Base-by-base conservation (phyloP, 2,329 filamentous ascomycete genomes). In the Clonostachys rhizophaga region DNA sequence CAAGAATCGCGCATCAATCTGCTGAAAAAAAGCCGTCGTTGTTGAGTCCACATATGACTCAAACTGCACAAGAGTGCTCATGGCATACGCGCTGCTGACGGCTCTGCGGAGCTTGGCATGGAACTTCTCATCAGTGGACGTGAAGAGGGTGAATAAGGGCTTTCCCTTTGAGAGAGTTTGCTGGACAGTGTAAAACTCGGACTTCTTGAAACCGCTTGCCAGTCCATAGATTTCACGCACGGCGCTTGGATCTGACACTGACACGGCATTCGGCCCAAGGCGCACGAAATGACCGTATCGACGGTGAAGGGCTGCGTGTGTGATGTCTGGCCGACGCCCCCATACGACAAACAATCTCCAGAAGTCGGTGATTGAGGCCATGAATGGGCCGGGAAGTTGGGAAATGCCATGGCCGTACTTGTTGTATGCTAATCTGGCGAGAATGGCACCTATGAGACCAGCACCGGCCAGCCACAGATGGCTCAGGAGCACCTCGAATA, bases 141-240 rank as follows among this genome's bases (percentile, higher is more conserved):
- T 87, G 70, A 92, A 92, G 16, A 94, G 76, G 4, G 86, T 89
- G 34, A 81, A 79, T 0, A 91, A 74, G 4, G 79, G 75, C 50
- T 78, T 75, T 18, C 88, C 88, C 51, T 86, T 81, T 17, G 83
- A 77, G 2, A 89, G 78, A 0, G 86, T 82, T 64, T 89, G 83
- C 60, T 91, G 88, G 4, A 91, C 86, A 0, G 86, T 79, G 58
- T 92, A 92, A 61, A 92, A 92, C 52, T 88, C 83, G 33, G 86
- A 90, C 83, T 94, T 94, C 43, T 79, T 69, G 55, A 90, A 87
- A 0, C 87, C 87, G 64, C 91, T 91, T 62, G 91, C 91, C 41
- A 92, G 66, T 0, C 88, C 88, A 62, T 94, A 95, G 41, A 94
- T 91, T 10, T 72, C 70, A 65, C 87, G 88, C 54, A 92, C 71